Evolutionary conservation across 1,284 basidiomycete genomes (phyloP), one percentile per base, ranked within the genome.

Genomic region (Heterobasidion annosum): DNA sequence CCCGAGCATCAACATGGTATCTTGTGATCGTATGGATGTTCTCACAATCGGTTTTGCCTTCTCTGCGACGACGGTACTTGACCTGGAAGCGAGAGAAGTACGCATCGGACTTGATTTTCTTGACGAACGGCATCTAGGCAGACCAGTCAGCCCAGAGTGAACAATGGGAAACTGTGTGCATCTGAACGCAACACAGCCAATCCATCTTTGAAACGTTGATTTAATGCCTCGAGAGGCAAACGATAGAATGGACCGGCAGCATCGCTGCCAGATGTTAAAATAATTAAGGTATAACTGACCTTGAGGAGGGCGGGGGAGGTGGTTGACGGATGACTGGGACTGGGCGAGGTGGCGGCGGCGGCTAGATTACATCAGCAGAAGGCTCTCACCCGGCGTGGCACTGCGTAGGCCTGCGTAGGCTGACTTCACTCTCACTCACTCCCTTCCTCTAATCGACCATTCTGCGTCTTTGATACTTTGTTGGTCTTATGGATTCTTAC

Each of bases 41-140:
- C 86, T 64, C 63, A 90, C 89, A 99, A 73, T 99, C 97, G 63
- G 97, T 99, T 79, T 94, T 97, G 59, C 97, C 97, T 79, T 99
- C 97, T 69, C 93, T 85, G 63, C 93, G 80, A 68, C 95, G 82
- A 68, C 95, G 90, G 76, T 94, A 94, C 77, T 96, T 95, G 65
- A 95, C 93, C 78, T 98, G 94, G 84, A 91, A 98, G 62, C 95
- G 87, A 61, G 92, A 96, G 79, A 93, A 97, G 88, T 98, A 98
- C 65, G 95, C 88, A 68, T 83, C 84, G 62, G 85, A 85, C 76
- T 93, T 93, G 75, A 91, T 65, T 59, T 89, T 88, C 75, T 93
- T 91, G 74, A 92, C 84, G 77, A 93, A 91, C 57, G 90, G 89
- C 89, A 91, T 90, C 86, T 90, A 59, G 33, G 57, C 58, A 49